phyloP scores from a whole-genome alignment of 305 asterid species.

The Fraxinus nigra region DNA sequence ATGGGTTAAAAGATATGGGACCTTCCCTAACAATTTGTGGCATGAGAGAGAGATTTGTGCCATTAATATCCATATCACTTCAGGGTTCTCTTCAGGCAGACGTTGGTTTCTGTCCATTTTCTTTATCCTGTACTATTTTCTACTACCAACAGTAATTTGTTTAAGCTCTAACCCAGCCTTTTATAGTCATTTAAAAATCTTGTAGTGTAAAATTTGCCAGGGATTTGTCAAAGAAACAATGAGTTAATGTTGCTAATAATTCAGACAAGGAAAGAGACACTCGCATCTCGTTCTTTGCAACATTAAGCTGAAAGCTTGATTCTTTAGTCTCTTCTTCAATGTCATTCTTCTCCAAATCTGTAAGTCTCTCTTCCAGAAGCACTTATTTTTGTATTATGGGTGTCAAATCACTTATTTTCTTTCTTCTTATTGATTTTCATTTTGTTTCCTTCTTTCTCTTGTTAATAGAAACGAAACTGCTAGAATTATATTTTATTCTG shows the following conservation, averaged over 20 bases:
- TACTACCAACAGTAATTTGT: slow-evolving; percentile 21
- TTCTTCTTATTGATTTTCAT: background rate
- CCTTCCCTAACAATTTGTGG: background rate
- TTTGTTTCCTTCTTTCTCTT: background rate
- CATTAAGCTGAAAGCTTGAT: background rate
- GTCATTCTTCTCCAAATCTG: slow-evolving; percentile 22
- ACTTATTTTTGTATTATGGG: slow-evolving; percentile 15
- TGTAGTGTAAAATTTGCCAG: slow-evolving; percentile 22
- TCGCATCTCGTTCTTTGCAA: slow-evolving; percentile 1
- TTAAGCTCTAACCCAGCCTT: slow-evolving; percentile 7
- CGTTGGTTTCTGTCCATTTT: slow-evolving; percentile 4
- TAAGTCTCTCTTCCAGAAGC: slow-evolving; percentile 30
- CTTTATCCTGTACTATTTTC: slow-evolving; percentile 12
- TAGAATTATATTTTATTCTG: slow-evolving; percentile 15
- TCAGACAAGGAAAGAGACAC: background rate
- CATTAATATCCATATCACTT: slow-evolving; percentile 23
- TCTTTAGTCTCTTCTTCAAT: background rate
- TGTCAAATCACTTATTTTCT: background rate
- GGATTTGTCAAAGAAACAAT: slow-evolving; percentile 41
- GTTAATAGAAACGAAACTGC: background rate
- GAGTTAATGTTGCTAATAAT: slow-evolving; percentile 11
- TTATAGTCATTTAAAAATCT: background rate
- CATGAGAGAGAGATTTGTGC: slow-evolving; percentile 9
- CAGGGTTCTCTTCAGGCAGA: slow-evolving; percentile 26
- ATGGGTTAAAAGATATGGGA: background rate